Percentiles rank a stretch among this genome's conserved stretches.
Conservation (phyloP, 2,329 filamentous ascomycete genomes). For the Trichoderma simmonsii region DNA sequence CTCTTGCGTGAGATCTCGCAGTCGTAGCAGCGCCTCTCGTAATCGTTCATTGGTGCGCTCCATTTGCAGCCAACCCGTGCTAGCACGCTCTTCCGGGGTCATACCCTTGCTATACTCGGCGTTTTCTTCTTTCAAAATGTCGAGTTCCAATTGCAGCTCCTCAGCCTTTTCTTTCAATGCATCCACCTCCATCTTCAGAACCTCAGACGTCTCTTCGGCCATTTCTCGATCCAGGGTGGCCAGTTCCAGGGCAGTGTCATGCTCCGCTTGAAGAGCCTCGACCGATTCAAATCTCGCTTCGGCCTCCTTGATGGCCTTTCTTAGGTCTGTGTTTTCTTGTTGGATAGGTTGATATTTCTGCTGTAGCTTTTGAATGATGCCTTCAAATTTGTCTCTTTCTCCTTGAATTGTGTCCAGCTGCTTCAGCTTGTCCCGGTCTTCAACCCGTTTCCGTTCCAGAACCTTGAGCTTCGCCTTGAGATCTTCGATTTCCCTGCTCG, state of each 20-base stretch:
- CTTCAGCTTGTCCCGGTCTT: constrained; percentile 83
- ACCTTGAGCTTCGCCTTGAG: constrained; percentile 83
- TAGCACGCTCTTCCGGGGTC: constrained; percentile 81
- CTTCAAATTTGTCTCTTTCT: constrained; percentile 75
- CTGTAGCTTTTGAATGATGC: constrained; percentile 86
- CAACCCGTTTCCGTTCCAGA: constrained; percentile 79
- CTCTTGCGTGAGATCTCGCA: constrained; percentile 84
- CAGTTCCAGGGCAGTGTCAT: constrained; percentile 81
- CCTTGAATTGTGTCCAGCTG: constrained; percentile 70
- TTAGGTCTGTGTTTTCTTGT: constrained; percentile 72
- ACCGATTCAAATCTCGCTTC: constrained; percentile 64
- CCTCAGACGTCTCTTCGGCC: constrained; percentile 89
- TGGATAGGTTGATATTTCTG: constrained; percentile 83
- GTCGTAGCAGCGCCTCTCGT: constrained; percentile 75
- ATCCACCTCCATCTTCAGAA: constrained; percentile 76
- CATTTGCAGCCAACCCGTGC: constrained; percentile 85
- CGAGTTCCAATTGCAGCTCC: constrained; percentile 82
- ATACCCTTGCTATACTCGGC: constrained; percentile 79
- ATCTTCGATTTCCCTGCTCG: constrained; percentile 73
- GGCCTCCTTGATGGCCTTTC: constrained; percentile 73
- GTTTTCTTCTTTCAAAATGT: constrained; percentile 85
- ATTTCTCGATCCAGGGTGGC: constrained; percentile 90
- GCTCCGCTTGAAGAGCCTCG: constrained; percentile 73
- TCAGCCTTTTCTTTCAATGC: constrained; percentile 71
- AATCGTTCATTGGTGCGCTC: constrained; percentile 86